A percentile compares a stretch with the other conserved stretches of the same genome.
These are phyloP conservation scores for Thraustochytrium striatum DNA, from an alignment of 352 stramenopile species.

Conservation along the genomic window DNA sequence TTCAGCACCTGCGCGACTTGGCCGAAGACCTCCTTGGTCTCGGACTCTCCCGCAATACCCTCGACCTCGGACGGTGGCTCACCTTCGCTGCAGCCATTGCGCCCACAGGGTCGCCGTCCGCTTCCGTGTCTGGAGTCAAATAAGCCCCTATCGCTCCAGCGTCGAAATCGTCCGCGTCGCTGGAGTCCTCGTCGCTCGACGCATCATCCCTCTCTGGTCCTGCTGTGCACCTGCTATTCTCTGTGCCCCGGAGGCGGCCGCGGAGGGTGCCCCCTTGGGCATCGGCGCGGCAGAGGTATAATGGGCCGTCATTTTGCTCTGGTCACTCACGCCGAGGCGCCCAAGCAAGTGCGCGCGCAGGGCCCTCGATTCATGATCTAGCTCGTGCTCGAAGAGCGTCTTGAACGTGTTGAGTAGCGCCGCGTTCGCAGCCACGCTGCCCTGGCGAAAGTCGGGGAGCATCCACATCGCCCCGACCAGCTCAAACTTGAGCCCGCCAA, in stretches of 20 bases:
- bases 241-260: too few relatives aligned
- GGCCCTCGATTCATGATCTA: background rate
- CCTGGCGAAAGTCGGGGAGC: conserved; percentile 22
- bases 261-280: too few relatives aligned
- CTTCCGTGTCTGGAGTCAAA: too few relatives aligned
- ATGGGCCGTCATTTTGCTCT: too few relatives aligned
- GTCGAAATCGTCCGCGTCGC: too few relatives aligned
- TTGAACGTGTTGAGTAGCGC: conserved; percentile 22
- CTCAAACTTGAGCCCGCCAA: conserved; percentile 32
- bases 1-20: conserved; percentile 22
- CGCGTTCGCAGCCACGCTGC: background rate
- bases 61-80: too few relatives aligned
- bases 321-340: background rate
- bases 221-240: too few relatives aligned
- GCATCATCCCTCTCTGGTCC: too few relatives aligned
- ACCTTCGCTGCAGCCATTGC: background rate
- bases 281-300: too few relatives aligned
- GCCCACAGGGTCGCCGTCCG: background rate
- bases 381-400: conserved; percentile 13
- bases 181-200: too few relatives aligned
- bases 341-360: background rate
- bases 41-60: too few relatives aligned
- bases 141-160: too few relatives aligned
- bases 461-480: conserved; percentile 30
- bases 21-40: conserved; percentile 4